Evolutionary conservation across 2,329 filamentous ascomycete genomes (phyloP), one percentile per base, ranked within the genome.

Genomic region (Zymoseptoria passerinii): DNA sequence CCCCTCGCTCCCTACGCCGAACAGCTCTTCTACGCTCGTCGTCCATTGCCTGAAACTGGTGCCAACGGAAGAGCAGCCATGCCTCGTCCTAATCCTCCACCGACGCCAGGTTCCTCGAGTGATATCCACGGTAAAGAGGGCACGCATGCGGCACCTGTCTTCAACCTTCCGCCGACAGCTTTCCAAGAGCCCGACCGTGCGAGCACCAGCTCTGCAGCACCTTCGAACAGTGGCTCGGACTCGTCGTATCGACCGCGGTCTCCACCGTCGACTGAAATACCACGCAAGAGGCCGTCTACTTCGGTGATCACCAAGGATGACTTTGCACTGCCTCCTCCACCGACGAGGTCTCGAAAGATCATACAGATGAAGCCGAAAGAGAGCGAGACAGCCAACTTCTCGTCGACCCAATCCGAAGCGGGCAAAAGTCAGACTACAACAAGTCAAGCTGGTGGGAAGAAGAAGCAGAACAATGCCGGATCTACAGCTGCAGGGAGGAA

Each of bases 271-370:
- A 67, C 67, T 70, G 67, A 59, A 60, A 70, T 65, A 16, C 35
- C 55, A 8, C 62, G 61, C 8, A 23, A 58, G 7, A 52, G 50
- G 50, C 50, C 23, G 23, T 18, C 13, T 1, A 52, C 50, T n/a
- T 50, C 62, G 8, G 59, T 70, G 52, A 65, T 69, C 62, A 68
- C 78, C 58, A 86, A 84, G 64, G 82, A 85, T 65, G 78, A 81
- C 52, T 95, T 96, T 72, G 82, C 88, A 8, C 82, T 99, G 16
- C 94, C 94, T 19, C 94, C 94, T 8, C 94, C 92, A 16, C 94
- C 94, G 0, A 96, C 92, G 2, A 82, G 92, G 62, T 89, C 90
- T 49, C 87, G 92, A 68, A 97, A 95, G 77, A 97, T 99, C 71
- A 97, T 97, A 59, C 92, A 97, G 76, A 96, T 97, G 92, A 96